A percentile compares a stretch with the other conserved stretches of the same genome.
Conservation (phyloP, 2,329 filamentous ascomycete species). For the Ceratocystis variospora region DNA sequence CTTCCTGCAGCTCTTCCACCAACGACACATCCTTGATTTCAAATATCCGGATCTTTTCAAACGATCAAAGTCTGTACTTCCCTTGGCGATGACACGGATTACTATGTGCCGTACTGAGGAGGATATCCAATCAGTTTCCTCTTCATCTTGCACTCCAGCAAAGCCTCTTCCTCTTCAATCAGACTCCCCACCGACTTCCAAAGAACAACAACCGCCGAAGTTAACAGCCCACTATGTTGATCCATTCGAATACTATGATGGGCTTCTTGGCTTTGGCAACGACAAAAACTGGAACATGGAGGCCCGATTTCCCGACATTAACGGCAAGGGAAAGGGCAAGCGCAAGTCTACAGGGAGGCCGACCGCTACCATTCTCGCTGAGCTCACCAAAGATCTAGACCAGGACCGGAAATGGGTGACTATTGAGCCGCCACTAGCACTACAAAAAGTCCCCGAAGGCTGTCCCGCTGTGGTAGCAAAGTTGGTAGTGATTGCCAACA, state of each 20-base stretch:
- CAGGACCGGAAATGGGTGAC: slow-evolving; percentile 4
- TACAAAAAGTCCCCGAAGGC: slow-evolving; percentile 4
- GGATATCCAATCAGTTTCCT: not conserved
- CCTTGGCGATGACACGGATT: not conserved
- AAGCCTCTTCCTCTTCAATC: not conserved
- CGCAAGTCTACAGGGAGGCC: not conserved
- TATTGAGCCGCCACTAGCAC: slow-evolving; percentile 2
- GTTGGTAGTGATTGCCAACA: slow-evolving; percentile 9
- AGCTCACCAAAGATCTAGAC: slow-evolving; percentile 8
- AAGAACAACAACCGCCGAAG: not conserved
- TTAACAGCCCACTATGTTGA: not conserved
- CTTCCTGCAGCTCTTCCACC: not conserved
- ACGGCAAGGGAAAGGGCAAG: slow-evolving; percentile 2
- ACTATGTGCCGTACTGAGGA: not conserved
- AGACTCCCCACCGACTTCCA: not conserved
- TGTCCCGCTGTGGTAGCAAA: slow-evolving; percentile 12
- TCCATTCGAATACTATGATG: slow-evolving; percentile 1
- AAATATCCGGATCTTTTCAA: too few relatives aligned
- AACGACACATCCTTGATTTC: too few relatives aligned
- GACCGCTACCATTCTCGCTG: not conserved
- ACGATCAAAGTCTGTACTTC: too few relatives aligned
- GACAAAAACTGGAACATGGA: not conserved
- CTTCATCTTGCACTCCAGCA: not conserved
- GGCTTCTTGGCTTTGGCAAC: slow-evolving; percentile 5
- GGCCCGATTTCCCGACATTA: not conserved